phyloP scores from a whole-genome alignment of 2,329 filamentous ascomycete genomes.

The Neodidymelliopsis sp. region DNA sequence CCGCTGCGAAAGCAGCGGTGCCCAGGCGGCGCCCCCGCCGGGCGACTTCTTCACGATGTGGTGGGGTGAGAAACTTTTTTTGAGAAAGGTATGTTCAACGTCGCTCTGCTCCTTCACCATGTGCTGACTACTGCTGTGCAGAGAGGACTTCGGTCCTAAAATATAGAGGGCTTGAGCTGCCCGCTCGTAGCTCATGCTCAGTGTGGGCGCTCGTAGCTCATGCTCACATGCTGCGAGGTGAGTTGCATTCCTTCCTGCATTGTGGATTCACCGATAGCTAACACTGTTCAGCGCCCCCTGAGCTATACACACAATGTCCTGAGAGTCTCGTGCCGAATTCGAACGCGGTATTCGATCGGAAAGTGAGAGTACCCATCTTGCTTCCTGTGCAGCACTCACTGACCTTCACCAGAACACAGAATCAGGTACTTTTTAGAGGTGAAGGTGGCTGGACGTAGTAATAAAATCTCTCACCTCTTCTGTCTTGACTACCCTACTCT shows the following conservation, averaged over 20 bases:
- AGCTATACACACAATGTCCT: background rate
- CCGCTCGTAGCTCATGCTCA: slow-evolving; percentile 1
- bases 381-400: too few species aligned
- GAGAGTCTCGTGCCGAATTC: too few species aligned
- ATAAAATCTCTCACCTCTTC: background rate
- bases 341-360: too few species aligned
- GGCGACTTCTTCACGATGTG: background rate
- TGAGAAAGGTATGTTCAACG: too few species aligned
- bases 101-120: background rate
- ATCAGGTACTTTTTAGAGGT: background rate
- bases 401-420: background rate
- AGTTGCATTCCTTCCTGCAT: background rate
- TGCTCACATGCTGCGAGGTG: background rate
- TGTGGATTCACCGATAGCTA: background rate
- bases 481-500: background rate
- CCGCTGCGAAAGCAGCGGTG: too few species aligned
- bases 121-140: background rate
- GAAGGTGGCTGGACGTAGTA: background rate
- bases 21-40: too few species aligned
- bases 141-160: too few species aligned
- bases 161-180: too few species aligned
- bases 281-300: background rate
- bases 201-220: background rate
- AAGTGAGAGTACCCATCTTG: too few species aligned
- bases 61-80: background rate